phyloP scores from a whole-genome alignment of 2,329 filamentous ascomycete genomes.

The Neophaeococcomyces mojaviensis region DNA sequence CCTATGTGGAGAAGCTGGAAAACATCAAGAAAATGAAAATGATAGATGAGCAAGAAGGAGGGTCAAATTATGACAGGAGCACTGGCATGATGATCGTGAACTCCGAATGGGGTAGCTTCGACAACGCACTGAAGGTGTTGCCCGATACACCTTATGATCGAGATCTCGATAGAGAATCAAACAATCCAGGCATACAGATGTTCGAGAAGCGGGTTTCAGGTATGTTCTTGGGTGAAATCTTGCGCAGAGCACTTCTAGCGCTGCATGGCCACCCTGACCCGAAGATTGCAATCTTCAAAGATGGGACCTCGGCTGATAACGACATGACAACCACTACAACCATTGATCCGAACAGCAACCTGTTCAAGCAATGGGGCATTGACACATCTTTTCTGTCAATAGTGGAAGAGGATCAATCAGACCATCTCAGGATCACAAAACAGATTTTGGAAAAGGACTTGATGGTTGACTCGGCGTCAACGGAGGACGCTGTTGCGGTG shows the following conservation, averaged over 20 bases:
- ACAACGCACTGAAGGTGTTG: constrained; percentile 82
- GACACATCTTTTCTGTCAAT: constrained; percentile 87
- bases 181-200: constrained; percentile 94
- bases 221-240: constrained; percentile 95
- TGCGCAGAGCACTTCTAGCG: constrained; percentile 67
- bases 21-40: constrained; percentile 69
- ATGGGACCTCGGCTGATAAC: constrained; percentile 65
- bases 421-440: constrained; percentile 64
- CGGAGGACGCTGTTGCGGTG: constrained; percentile 81
- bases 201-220: constrained; percentile 97
- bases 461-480: constrained; percentile 65
- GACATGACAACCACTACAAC: constrained; percentile 60
- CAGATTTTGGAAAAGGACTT: constrained; percentile 71
- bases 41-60: constrained; percentile 42
- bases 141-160: constrained; percentile 79
- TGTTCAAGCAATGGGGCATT: constrained; percentile 78
- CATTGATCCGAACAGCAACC: constrained; percentile 56
- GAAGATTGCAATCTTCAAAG: constrained; percentile 63
- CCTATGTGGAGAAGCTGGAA: constrained; percentile 85
- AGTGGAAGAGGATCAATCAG: constrained; percentile 70
- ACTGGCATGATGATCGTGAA: constrained; percentile 97
- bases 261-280: constrained; percentile 57
- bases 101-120: constrained; percentile 97
- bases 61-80: constrained; percentile 63
- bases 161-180: constrained; percentile 67